Base-by-base conservation (phyloP, 306 rosid genomes). In the Lupinus albus region DNA sequence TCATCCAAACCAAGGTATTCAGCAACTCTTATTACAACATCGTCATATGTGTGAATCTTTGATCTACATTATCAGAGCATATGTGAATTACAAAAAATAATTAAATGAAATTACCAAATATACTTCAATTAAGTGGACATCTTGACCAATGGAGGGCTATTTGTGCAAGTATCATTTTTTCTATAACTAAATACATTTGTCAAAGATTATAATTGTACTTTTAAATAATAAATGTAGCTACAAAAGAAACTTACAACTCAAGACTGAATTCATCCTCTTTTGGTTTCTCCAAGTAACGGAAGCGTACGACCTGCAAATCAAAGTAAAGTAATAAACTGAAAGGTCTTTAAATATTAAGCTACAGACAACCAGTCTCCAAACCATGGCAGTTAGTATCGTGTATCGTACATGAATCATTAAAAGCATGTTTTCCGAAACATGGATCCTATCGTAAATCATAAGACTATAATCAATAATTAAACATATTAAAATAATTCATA, bases 251-350 rank as follows among this genome's bases (percentile, higher is more conserved):
- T 86, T 66, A 92, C 98, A 92, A 79, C 64, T 89, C 95, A 48
- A 89, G 80, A 75, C 79, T 80, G 69, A 92, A 92, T 57, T 87
- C 93, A 53, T 92, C 96, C 71, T 92, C 96, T 52, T 92, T 89
- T 11, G 98, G 96, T 73, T 79, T 89, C 82, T 89, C 95, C 80
- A 92, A 77, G 61, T 73, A 81, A 44, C 98, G 89, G 70, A 89
- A 92, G 78, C 75, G 98, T 72, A 92, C 98, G 70, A 89, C 83
- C 98, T 92, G 78, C 46, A 79, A 28, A 81, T 71, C 74, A 72
- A 47, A 67, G 60, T 28, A 61, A 52, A 28, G 7, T 39, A 48
- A 65, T 8, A 51, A 17, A 63, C 14, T 46, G 36, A 75, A 63
- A 44, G 50, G 60, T 30, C 36, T 14, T 11, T n/a, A 62, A 33